Conservation (phyloP, 306 rosid genomes). For the Prunus armeniaca region DNA sequence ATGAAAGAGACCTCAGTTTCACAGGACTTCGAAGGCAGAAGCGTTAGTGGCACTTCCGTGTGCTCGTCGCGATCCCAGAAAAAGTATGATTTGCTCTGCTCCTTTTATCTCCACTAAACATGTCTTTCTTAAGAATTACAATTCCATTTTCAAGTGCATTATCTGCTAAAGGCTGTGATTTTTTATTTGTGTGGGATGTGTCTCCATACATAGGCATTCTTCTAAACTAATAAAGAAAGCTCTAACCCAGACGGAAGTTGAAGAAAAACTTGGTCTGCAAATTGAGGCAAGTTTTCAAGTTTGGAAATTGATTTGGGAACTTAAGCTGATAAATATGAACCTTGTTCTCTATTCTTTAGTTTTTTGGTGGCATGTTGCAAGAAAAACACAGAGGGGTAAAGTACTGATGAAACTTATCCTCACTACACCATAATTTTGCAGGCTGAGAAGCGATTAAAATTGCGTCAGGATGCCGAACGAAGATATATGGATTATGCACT, state of each 20-base stretch:
- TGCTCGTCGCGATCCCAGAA: not conserved
- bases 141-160: not conserved
- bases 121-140: not conserved
- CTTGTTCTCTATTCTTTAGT: not conserved
- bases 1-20: not conserved
- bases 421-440: not conserved
- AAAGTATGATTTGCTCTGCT: constrained; percentile 3
- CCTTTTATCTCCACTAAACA: not conserved
- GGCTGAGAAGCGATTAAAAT: constrained; percentile 17
- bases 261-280: constrained; percentile 3
- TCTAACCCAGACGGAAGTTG: constrained; percentile 1
- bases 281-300: constrained; percentile 21
- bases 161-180: not conserved
- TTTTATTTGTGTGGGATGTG: not conserved
- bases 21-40: not conserved
- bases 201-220: not conserved
- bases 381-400: no score
- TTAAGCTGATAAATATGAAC: not conserved
- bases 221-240: not conserved
- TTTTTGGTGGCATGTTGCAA: not conserved
- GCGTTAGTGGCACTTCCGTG: not conserved
- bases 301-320: not conserved
- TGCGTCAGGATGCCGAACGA: constrained; percentile 8
- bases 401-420: not conserved
- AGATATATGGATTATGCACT: constrained; percentile 3